Conservation (phyloP, 2,329 filamentous ascomycete species). For the Penicillium brevicompactum region DNA sequence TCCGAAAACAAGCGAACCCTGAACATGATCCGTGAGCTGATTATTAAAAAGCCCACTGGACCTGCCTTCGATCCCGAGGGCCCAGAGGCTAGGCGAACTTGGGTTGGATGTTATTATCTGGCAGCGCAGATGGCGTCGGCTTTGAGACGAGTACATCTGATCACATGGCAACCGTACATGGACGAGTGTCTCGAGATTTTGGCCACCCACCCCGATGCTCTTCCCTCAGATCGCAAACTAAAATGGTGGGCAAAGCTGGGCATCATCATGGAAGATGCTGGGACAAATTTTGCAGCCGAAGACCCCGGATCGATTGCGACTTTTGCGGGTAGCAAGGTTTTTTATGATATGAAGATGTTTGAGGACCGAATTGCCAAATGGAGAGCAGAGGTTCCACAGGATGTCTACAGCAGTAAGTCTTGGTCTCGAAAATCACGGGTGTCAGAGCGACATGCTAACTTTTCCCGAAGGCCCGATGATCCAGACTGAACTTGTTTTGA, state of each 20-base stretch:
- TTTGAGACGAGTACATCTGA: constrained; percentile 58
- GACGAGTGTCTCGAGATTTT: constrained; percentile 63
- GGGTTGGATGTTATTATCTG: constrained; percentile 64
- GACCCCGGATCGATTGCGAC: constrained; percentile 57
- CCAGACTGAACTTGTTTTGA: constrained; percentile 66
- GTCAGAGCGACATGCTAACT: constrained; percentile 1
- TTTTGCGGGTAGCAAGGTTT: constrained; percentile 64
- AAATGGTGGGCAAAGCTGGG: constrained; percentile 62
- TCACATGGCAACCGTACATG: constrained; percentile 65
- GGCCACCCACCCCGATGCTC: constrained; percentile 57
- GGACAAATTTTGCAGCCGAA: constrained; percentile 67
- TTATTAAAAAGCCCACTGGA: constrained; percentile 36
- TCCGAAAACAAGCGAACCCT: constrained; percentile 37
- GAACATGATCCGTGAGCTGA: constrained; percentile 41
- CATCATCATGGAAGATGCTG: constrained; percentile 69
- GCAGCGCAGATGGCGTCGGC: constrained; percentile 62
- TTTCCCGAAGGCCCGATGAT: constrained; percentile 57
- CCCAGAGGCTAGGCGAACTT: constrained; percentile 60
- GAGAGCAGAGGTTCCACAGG: constrained; percentile 54
- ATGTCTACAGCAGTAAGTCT: constrained; percentile 60
- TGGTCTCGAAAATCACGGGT: neutral
- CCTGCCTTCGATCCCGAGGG: constrained; percentile 51
- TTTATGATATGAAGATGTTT: constrained; percentile 66
- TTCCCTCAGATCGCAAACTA: constrained; percentile 59
- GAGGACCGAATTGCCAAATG: constrained; percentile 67